A percentile compares a stretch with the other conserved stretches of the same genome.
phyloP scores from a whole-genome alignment of 345 rosid genomes.

The Dovyalis caffra region DNA sequence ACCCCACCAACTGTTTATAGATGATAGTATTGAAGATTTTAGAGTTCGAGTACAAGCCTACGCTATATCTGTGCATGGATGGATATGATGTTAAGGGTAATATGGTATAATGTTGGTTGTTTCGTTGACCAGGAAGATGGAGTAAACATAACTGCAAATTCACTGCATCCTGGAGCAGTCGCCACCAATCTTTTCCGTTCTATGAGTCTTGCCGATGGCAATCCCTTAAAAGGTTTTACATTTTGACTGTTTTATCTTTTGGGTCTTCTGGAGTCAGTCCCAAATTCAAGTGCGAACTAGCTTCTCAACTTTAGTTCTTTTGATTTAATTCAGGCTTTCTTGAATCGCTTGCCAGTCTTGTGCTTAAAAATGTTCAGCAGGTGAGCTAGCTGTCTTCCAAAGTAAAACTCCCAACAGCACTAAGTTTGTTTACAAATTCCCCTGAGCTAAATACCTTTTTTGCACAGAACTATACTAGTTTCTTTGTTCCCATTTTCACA shows the following conservation, averaged over 20 bases:
- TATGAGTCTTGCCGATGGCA: conserved; percentile 36
- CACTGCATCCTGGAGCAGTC: conserved; percentile 71
- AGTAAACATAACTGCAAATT: conserved; percentile 54
- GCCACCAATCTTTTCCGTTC: conserved; percentile 54
- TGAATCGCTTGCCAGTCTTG: conserved; percentile 31
- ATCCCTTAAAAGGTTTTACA: not conserved
- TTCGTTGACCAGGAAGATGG: conserved; percentile 49
- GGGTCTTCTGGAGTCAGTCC: not conserved
- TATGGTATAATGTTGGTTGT: not conserved
- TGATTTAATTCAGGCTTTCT: conserved; percentile 36
- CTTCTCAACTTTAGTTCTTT: not conserved
- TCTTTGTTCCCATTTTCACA: not conserved
- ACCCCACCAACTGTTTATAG: not conserved
- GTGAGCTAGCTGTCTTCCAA: conserved; percentile 19
- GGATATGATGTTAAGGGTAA: not conserved
- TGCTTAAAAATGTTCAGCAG: conserved; percentile 50
- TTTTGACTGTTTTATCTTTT: not conserved
- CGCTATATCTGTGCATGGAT: not conserved
- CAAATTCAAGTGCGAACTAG: not conserved
- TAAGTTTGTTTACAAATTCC: not conserved
- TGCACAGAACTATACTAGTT: not conserved
- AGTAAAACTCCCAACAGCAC: not conserved
- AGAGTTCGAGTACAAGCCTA: not conserved
- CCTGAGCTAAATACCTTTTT: not conserved
- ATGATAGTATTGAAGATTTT: not conserved